Base-by-base conservation (phyloP, 495 filamentous ascomycete species). In the Penicillium roqueforti region DNA sequence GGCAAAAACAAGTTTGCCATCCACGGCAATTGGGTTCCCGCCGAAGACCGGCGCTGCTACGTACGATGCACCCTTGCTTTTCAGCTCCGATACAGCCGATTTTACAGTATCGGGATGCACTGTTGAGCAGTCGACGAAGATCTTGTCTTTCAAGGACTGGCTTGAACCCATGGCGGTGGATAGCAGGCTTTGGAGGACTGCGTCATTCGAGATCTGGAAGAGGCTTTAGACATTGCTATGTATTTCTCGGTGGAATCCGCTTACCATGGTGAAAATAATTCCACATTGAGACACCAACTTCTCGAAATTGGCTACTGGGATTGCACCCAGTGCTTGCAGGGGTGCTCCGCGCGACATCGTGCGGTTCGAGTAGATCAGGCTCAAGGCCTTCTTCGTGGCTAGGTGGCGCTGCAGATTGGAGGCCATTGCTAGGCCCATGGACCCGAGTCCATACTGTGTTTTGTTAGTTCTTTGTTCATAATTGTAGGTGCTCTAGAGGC, bases 361-460 rank as follows among this genome's bases (percentile, higher is more conserved):
- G 41, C 75, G 68, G 56, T 78, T 78, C 16, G 67, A 67, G 49
- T 76, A 74, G 40, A 77, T 42, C 19, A 78, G 63, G 22, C 59
- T 63, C 42, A 67, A 40, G 19, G 67, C 63, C 20, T 68, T 70
- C 51, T 70, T 74, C 41, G 64, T 41, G 11, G 64, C 69, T 1
- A 77, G 68, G 55, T 78, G 74, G 22, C 67, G 62, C 65, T 77
- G 74, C 13, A 77, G 70, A 52, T 77, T 77, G 37, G 53, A 70
- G 57, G 74, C 74, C 74, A 77, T 77, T 56, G 72, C 74, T n/a
- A 74, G 72, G 57, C 74, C 74, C 72, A 77, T 77, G 48, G 74
- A 75, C 18, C 74, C 74, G 32, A 77, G 72, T 55, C 74, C 74
- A 59, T 73, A 76, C 74, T 76, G 40, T 47, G 26, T 6, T 6